These are phyloP conservation scores for Fennellomyces sp. DNA, from an alignment of 371 early-diverging fungal species.

Conservation along the genomic window DNA sequence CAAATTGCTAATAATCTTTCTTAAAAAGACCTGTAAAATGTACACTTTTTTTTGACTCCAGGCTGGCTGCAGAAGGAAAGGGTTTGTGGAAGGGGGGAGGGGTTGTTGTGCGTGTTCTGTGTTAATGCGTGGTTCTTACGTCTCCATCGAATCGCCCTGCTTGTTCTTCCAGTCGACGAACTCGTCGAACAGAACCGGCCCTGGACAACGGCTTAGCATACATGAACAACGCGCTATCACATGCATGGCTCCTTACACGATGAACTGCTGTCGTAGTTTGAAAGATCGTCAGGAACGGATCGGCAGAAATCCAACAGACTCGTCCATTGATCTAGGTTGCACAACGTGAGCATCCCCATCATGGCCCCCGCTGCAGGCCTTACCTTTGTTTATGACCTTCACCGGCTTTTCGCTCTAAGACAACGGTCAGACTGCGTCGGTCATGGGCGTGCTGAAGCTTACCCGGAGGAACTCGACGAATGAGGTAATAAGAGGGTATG, in stretches of 20 bases:
- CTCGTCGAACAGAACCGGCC: slow-evolving; percentile 50
- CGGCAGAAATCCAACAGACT: slow-evolving; percentile 42
- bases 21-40: no score
- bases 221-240: background rate
- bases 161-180: slow-evolving; percentile 39
- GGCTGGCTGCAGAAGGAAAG: no score
- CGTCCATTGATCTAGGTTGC: slow-evolving; percentile 40
- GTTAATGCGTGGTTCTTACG: background rate
- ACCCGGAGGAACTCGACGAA: slow-evolving; percentile 38
- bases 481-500: slow-evolving; percentile 27
- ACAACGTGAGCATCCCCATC: background rate
- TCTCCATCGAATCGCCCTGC: background rate
- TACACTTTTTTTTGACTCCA: no score
- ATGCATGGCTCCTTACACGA: slow-evolving; percentile 32
- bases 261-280: slow-evolving; percentile 35
- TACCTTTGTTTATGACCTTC: slow-evolving; percentile 46
- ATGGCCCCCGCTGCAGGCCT: no score
- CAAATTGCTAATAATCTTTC: no score
- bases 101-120: background rate
- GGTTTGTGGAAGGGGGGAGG: no score
- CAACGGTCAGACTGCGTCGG: background rate
- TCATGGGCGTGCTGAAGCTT: no score
- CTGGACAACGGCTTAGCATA: slow-evolving; percentile 10
- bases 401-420: slow-evolving; percentile 36
- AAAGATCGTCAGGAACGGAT: slow-evolving; percentile 30